Base-by-base conservation (phyloP, 1,139 yeast species). In the Suhomyces bribrorum region DNA sequence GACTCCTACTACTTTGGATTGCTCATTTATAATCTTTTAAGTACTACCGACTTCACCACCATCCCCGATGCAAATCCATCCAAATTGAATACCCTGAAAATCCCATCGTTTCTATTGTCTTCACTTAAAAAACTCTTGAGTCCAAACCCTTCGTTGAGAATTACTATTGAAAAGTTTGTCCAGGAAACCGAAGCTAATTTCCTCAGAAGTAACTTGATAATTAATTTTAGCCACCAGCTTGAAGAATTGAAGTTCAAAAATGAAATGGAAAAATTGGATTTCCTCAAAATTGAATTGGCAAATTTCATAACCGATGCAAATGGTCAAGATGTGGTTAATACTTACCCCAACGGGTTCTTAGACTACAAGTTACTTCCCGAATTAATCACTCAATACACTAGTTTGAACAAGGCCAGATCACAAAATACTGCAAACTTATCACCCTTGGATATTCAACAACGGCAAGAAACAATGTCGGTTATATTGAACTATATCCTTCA, bases 361-460 rank as follows among this genome's bases (percentile, higher is more conserved):
- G 82, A 81, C 37, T 64, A 75, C 45, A 77, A 77, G 47, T 64
- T 87, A n/a, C 59, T 88, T 25, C 95, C 95, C 0, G 87, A 83
- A 50, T 59, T 86, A 20, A 66, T 75, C 9, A 32, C 38, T 7
- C 76, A 70, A 40, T 71, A 54, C 44, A 56, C 56, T 20, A 53
- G 50, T 18, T 46, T 65, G 16, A 46, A 58, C n/a, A 56, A 54
- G 17, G 47, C 48, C 12, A 58, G 52, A 26, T 29, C 28, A 35
- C 39, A 36, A 31, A 26, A 30, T 5, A 57, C 62, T 7, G 50
- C 56, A 3, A 52, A 53, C 25, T 46, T 63, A 4, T 57, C 66
- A 0, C 59, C 65, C 1, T 60, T 59, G 29, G 71, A 62, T 14
- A 46, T 53, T 17, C 57, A 54, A n/a, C 59, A 58, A 29, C 57